Evolutionary conservation across 805 yeast genomes (phyloP).

Genomic region (Teunomyces panamensis): DNA sequence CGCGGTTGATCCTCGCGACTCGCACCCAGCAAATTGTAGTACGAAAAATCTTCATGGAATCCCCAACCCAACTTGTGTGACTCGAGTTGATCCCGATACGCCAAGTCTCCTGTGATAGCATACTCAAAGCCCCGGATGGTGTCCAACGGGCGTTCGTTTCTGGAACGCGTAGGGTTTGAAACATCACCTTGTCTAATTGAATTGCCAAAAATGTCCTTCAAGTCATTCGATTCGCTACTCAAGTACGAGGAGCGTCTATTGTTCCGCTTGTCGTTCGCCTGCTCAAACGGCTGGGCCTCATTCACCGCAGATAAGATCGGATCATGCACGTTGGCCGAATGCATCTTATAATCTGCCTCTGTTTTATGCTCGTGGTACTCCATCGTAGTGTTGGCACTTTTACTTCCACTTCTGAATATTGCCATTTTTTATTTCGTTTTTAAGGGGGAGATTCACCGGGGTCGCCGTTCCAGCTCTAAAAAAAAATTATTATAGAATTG

Average conservation of each 20-base stretch:
- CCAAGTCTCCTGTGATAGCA: constrained; percentile 85
- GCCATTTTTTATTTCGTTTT: constrained; percentile 3
- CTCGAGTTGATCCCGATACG: constrained; percentile 79
- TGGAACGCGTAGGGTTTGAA: constrained; percentile 87
- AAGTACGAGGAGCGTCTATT: constrained; percentile 42
- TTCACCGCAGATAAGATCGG: constrained; percentile 92
- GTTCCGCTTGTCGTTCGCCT: constrained; percentile 36
- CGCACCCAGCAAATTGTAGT: constrained; percentile 36
- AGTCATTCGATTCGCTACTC: constrained; percentile 50
- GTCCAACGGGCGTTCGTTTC: constrained; percentile 96
- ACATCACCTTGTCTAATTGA: constrained; percentile 76
- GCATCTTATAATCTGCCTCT: constrained; percentile 43
- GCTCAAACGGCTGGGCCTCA: constrained; percentile 94
- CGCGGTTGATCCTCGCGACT: constrained; percentile 25
- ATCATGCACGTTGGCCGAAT: constrained; percentile 48
- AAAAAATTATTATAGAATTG: neutral
- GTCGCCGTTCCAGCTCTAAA: neutral
- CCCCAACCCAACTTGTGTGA: constrained; percentile 79
- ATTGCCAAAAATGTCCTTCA: constrained; percentile 83
- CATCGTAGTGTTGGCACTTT: constrained; percentile 1
- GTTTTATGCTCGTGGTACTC: neutral
- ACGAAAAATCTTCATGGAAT: constrained; percentile 76
- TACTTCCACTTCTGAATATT: constrained; percentile 5
- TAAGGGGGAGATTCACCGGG: neutral
- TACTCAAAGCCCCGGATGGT: constrained; percentile 93